Conservation (phyloP, 2,329 filamentous ascomycete species). For the Fusarium pseudoanthophilum region DNA sequence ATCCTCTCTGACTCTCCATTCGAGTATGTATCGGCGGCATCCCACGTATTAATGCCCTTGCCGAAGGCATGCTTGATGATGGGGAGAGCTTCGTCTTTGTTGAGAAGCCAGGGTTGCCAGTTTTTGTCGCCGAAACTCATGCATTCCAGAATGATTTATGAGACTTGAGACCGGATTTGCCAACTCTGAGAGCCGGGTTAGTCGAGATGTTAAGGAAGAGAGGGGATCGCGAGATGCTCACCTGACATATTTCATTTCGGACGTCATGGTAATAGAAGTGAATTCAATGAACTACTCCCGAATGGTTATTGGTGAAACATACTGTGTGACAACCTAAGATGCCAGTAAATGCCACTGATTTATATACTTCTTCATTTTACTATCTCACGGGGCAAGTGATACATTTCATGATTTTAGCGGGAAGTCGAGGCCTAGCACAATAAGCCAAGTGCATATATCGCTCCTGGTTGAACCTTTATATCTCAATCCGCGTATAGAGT, state of each 20-base stretch:
- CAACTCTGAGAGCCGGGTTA: neutral
- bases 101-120: neutral
- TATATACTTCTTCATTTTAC: fast-evolving
- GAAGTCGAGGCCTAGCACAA: neutral
- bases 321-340: fast-evolving
- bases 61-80: neutral
- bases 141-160: neutral
- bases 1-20: neutral
- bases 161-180: neutral
- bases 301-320: too few species aligned
- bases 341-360: neutral
- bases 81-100: neutral
- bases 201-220: fast-evolving
- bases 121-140: neutral
- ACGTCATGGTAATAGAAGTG: fast-evolving
- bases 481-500: neutral
- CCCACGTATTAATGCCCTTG: neutral
- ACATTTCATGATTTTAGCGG: fast-evolving
- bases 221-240: fast-evolving
- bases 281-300: fast-evolving
- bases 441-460: neutral
- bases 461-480: neutral
- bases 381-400: fast-evolving
- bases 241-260: neutral
- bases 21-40: neutral